These are phyloP conservation scores for Poronia punctata DNA, from an alignment of 495 filamentous ascomycete species.

Conservation along the genomic window DNA sequence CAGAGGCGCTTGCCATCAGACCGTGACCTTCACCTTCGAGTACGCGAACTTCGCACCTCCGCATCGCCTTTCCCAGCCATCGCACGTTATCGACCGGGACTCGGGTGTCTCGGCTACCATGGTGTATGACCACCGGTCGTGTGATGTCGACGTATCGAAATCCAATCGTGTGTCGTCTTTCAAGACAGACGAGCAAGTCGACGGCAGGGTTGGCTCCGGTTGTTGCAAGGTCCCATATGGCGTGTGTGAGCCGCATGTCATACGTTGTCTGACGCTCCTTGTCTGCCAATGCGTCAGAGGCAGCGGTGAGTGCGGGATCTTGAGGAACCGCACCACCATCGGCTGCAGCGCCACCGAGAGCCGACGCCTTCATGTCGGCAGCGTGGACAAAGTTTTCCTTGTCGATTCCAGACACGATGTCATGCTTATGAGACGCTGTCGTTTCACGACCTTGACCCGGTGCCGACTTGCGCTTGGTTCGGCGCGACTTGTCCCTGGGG, in stretches of 20 bases:
- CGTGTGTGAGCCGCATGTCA: constrained; percentile 78
- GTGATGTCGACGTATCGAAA: constrained; percentile 97
- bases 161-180: constrained; percentile 84
- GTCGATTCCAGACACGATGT: constrained; percentile 24
- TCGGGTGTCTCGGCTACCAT: constrained; percentile 82
- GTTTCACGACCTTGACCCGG: constrained; percentile 28
- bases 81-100: constrained; percentile 92
- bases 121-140: constrained; percentile 82
- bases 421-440: constrained; percentile 22
- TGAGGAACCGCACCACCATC: constrained; percentile 19
- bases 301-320: constrained; percentile 37
- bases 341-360: constrained; percentile 21
- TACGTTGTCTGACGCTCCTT: constrained; percentile 72
- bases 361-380: constrained; percentile 11
- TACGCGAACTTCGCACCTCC: constrained; percentile 81
- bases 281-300: constrained; percentile 46
- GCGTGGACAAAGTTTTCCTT: constrained; percentile 36
- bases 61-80: constrained; percentile 93
- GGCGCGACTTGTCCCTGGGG: constrained; percentile 57
- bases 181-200: constrained; percentile 86
- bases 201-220: constrained; percentile 88
- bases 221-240: constrained; percentile 93
- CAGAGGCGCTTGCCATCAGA: constrained; percentile 85
- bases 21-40: constrained; percentile 93
- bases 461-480: constrained; percentile 51